These are phyloP conservation scores for Colletotrichum melonis DNA, from an alignment of 2,329 filamentous ascomycete genomes.

Conservation along the genomic window DNA sequence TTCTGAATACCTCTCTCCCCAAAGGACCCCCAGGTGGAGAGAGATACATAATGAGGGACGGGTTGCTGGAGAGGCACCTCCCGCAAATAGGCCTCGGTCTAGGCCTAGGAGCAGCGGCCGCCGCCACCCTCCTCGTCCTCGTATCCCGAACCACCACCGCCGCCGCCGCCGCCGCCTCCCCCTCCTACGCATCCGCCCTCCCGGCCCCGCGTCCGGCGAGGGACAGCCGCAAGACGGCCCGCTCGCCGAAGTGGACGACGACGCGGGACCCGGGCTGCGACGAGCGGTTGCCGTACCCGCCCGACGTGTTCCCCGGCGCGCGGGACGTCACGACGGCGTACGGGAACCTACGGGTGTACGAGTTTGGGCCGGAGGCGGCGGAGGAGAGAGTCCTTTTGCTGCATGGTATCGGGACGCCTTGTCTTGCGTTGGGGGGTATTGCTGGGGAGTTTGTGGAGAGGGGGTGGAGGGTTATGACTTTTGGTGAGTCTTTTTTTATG, in stretches of 20 bases:
- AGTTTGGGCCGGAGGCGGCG: conserved; percentile 79
- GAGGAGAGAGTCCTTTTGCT: conserved; percentile 80
- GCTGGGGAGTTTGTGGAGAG: conserved; percentile 72
- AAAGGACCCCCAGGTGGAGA: not conserved
- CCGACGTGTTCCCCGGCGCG: conserved; percentile 75
- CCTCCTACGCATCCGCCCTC: not conserved
- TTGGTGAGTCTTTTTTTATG: conserved; percentile 62
- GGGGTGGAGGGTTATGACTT: conserved; percentile 83
- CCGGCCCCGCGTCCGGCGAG: conserved; percentile 26
- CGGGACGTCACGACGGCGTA: conserved; percentile 78
- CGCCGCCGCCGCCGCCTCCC: conserved; percentile 31
- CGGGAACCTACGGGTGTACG: conserved; percentile 79
- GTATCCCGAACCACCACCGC: conserved; percentile 41
- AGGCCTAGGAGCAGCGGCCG: conserved; percentile 39
- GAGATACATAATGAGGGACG: conserved; percentile 9
- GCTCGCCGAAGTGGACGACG: conserved; percentile 33
- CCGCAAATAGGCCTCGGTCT: conserved; percentile 25
- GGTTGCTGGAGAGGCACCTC: conserved; percentile 18
- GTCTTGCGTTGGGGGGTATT: conserved; percentile 74
- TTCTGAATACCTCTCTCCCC: not conserved
- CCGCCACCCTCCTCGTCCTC: conserved; percentile 49
- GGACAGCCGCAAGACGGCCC: conserved; percentile 26
- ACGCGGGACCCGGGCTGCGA: conserved; percentile 48
- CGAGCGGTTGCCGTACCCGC: conserved; percentile 69
- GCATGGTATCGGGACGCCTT: conserved; percentile 86